Base-by-base conservation (phyloP, 208 protist species). In the Crithidia brevicula region DNA sequence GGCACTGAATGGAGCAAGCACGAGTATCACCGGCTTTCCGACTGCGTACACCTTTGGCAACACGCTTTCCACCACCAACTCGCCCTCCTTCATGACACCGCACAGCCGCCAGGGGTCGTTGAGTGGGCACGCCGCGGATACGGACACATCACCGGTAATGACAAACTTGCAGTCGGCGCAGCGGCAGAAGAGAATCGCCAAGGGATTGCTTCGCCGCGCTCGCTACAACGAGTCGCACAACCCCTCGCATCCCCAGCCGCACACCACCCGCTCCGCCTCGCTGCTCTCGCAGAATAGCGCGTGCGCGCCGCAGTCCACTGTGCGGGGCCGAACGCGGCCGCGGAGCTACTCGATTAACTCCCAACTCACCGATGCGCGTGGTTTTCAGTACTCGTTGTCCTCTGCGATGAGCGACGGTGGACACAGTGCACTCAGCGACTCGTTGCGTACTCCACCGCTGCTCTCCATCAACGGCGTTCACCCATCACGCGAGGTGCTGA, bases 221-320 rank as follows among this genome's bases (percentile, higher is more conserved):
- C 77, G 79, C 6, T 83, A 69, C 66, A 87, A 87, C 73, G 75
- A 79, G 57, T 56, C 64, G n/a, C 63, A 77, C 42, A 63, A 68
- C 34, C 52, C 58, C 2, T 45, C 25, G 4, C 72, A 70, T 38
- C 33, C 42, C 16, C 16, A 54, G 36, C 28, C 42, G 42, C 30
- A 40, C 49, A 54, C 28, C 16, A 65, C 64, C 40, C 69, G 69
- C 36, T 64, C 69, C 28, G 40, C 38, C 16, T 67, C 62, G 23
- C 13, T 54, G 36, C 28, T 63, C 47, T 78, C 72, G 30, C 72
- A 65, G 59, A 75, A 42, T 25, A 74, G 61, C 53, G 36, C 47
- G 16, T 45, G 59, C 13, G 31, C 25, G 2, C 59, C 45, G 31
- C 72, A 70, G 45, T 47, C 61, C 34, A 36, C 47, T 11, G n/a